Base-by-base conservation (phyloP, 2,329 filamentous ascomycete genomes). In the Trichothecium sympodiale region DNA sequence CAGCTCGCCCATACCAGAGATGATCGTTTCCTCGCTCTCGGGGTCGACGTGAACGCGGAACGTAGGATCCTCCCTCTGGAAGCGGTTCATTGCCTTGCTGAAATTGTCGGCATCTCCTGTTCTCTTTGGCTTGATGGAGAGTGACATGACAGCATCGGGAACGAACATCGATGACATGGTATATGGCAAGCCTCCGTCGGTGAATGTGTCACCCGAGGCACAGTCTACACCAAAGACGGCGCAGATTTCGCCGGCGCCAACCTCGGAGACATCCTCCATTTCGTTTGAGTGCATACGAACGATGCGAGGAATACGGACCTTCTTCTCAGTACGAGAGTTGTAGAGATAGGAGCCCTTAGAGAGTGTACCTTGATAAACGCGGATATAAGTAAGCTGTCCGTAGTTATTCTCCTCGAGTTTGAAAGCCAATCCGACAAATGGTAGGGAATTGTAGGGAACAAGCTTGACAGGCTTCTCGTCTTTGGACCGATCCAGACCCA, bases 261-360 rank as follows among this genome's bases (percentile, higher is more conserved):
- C 82, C 59, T 95, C 88, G 38, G 65, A 69, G 20, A 95, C 86
- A 54, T 98, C 91, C 60, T 98, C 91, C 89, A 98, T 94, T 55
- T 98, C 91, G 56, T 96, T 94, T 31, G 88, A 94, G 68, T 98
- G 91, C 91, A 98, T 98, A 43, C 91, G 86, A 43, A 98, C 91
- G 51, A 98, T 96, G 54, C 89, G 83, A 15, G 91, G 91, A 39
- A 98, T 81, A 62, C 93, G 88, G 55, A 98, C 82, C 68, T 89
- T 95, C 72, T 95, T 94, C 60, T 89, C 83, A 44, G 77, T 93
- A 48, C 88, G 80, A 8, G 88, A 88, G 61, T 96, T 98, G 74
- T 81, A 94, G 37, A 98, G 78, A 55, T 88, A 86, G 53, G 81
- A 74, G 34, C 88, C 85, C 71, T 94, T 96, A 57, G 70, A 81